Base-by-base conservation (phyloP, 73 alveolate species). In the Tetrahymena elliotti region DNA sequence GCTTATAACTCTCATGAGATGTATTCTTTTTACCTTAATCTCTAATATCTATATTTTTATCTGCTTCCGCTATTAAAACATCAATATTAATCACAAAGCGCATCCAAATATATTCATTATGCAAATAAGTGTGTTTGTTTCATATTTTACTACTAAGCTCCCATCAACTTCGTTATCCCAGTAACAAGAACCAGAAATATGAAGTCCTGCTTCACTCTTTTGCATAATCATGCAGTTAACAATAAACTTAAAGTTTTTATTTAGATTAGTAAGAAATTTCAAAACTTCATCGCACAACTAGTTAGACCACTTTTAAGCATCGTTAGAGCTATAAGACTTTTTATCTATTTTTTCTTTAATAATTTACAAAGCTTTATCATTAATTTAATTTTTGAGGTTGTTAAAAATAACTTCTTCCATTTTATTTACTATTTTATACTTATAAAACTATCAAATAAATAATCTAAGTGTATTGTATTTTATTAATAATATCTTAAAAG, bases 161-260 rank as follows among this genome's bases (percentile, higher is more conserved):
- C 98, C 99, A 95, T 98, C 99, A 52, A 97, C 93, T 35, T 97
- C 96, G 92, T 97, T 97, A 93, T 98, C 97, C 99, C 99, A 98
- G 93, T 94, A 98, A 95, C 99, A 97, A 12, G 98, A 96, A 24
- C 97, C 97, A 41, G 97, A 52, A 38, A 98, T 93, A 83, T 96
- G 97, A 20, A 98, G 93, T 22, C 98, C 98, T 22, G 97, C 98
- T 38, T 98, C 98, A 82, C 97, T 97, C 93, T 98, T 98, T 95
- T 98, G 97, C 97, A 98, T 94, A 83, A 98, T 93, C 83, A 96
- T 84, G 84, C 98, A 95, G 88, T 93, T 94, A 38, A 97, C 98
- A 18, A 96, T 95, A 93, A 93, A 98, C 93, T 98, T 98, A 94
- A 97, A 98, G 92, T 97, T 97, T 47, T 96, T 98, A 96, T 97